phyloP scores from a whole-genome alignment of 164 flowering plant species.

The Kalanchoe fedtschenkoi region DNA sequence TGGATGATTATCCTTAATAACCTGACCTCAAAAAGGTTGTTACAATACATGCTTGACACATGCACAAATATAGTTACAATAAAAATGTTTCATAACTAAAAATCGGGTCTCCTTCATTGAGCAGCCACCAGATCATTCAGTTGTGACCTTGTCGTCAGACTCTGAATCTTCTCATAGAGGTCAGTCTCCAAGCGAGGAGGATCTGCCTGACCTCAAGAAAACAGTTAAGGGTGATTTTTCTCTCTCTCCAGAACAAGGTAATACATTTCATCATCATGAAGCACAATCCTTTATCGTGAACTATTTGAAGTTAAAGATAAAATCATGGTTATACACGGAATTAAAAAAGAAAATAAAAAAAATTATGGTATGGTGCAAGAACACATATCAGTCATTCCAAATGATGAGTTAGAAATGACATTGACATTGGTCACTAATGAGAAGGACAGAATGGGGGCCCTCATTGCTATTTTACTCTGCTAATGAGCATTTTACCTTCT shows the following conservation, averaged over 20 bases:
- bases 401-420: too few relatives aligned
- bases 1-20: background rate
- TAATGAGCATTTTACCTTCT: background rate
- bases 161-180: conserved; percentile 10
- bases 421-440: too few relatives aligned
- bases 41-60: too few relatives aligned
- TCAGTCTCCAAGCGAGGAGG: conserved; percentile 10
- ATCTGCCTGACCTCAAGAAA: background rate
- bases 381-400: background rate
- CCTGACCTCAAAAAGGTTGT: too few relatives aligned
- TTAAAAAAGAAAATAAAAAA: background rate
- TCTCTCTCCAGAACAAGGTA: background rate
- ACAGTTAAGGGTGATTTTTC: background rate
- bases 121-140: conserved; percentile 16
- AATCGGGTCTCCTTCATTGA: conserved; percentile 6
- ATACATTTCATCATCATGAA: background rate
- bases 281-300: background rate
- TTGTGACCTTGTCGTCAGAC: conserved; percentile 18
- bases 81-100: background rate
- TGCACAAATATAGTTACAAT: background rate
- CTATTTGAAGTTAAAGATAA: background rate
- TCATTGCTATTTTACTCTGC: background rate
- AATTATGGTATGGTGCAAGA: background rate
- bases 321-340: background rate
- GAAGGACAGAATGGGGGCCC: background rate